Evolutionary conservation across 2,329 filamentous ascomycete species (phyloP).

Genomic region (Aspergillus eucalypticola): DNA sequence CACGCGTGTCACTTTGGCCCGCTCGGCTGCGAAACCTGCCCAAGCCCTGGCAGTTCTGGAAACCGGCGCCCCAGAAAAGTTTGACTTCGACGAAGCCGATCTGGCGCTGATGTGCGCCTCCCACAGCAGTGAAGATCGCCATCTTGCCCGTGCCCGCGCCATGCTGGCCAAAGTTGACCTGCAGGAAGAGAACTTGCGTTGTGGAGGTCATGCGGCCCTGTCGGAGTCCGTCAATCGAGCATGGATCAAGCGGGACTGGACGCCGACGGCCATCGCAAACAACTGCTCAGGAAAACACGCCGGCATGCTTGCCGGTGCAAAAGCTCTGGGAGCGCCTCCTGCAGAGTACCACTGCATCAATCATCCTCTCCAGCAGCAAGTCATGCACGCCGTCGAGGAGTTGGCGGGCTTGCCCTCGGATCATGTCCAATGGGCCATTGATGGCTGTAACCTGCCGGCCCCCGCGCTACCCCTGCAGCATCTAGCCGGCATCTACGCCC

Average conservation of each 20-base stretch:
- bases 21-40: slow-evolving; percentile 51
- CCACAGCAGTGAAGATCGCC: slow-evolving; percentile 48
- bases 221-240: slow-evolving; percentile 36
- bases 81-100: slow-evolving; percentile 43
- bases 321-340: slow-evolving; percentile 35
- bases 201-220: slow-evolving; percentile 46
- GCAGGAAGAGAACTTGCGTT: slow-evolving; percentile 42
- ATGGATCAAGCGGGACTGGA: slow-evolving; percentile 45
- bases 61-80: slow-evolving; percentile 42
- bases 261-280: slow-evolving; percentile 43
- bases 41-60: slow-evolving; percentile 50
- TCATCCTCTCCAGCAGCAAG: slow-evolving; percentile 44
- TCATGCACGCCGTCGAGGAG: slow-evolving; percentile 42
- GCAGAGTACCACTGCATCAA: slow-evolving; percentile 38
- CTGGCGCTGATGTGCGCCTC: slow-evolving; percentile 52
- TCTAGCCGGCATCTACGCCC: slow-evolving; percentile 40
- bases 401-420: slow-evolving; percentile 31
- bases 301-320: slow-evolving; percentile 50
- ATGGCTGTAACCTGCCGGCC: slow-evolving; percentile 53
- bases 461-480: slow-evolving; percentile 45
- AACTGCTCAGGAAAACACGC: slow-evolving; percentile 55
- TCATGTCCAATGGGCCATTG: slow-evolving; percentile 45
- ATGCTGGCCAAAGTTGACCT: slow-evolving; percentile 43
- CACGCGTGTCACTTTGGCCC: slow-evolving; percentile 43
- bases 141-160: slow-evolving; percentile 38